Evolutionary conservation across 139 green algal species (phyloP).

Genomic region (Zygnema circumcarinatum): DNA sequence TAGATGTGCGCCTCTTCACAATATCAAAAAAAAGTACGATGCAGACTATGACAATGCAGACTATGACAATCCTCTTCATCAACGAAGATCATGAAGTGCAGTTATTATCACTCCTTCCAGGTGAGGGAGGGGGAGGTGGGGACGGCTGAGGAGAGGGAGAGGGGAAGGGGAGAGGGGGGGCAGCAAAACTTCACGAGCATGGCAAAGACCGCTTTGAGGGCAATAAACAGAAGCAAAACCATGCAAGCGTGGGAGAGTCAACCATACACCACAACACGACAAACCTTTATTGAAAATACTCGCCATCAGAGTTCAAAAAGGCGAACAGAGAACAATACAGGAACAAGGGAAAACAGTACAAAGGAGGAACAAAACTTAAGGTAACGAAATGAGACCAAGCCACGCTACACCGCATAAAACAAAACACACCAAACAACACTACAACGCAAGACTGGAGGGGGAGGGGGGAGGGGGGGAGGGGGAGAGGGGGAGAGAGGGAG

Average conservation of each 20-base stretch:
- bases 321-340: background rate
- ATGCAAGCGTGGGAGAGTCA: background rate
- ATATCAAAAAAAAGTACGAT: too few relatives aligned
- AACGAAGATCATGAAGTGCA: too few relatives aligned
- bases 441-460: background rate
- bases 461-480: background rate
- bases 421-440: background rate
- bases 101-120: too few relatives aligned
- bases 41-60: too few relatives aligned
- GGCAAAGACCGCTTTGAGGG: background rate
- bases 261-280: background rate
- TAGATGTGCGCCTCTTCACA: too few relatives aligned
- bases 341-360: background rate
- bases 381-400: background rate
- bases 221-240: background rate
- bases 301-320: background rate
- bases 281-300: background rate
- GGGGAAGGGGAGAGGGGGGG: background rate
- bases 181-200: background rate
- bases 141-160: background rate
- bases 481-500: background rate
- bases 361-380: background rate
- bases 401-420: background rate
- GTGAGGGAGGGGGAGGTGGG: too few relatives aligned
- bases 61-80: too few relatives aligned